These are phyloP conservation scores for Acacia concinna DNA, from an alignment of 331 rosid species.

Conservation along the genomic window DNA sequence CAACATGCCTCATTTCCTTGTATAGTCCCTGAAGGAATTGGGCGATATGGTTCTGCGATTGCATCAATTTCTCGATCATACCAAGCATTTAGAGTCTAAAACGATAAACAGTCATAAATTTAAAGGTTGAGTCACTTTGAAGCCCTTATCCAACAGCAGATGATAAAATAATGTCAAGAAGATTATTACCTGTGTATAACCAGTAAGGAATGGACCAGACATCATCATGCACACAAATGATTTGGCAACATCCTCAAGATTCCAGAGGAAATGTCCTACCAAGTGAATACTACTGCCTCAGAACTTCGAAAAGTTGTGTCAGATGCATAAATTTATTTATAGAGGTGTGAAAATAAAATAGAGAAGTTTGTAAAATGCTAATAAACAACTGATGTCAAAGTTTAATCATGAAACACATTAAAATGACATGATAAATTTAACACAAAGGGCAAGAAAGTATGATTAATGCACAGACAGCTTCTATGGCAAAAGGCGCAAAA, in stretches of 20 bases:
- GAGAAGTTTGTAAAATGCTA: neutral
- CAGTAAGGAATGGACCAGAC: neutral
- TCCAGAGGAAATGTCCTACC: neutral
- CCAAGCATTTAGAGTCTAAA: neutral
- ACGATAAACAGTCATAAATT: neutral
- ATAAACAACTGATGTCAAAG: neutral
- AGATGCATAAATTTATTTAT: neutral
- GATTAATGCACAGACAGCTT: neutral
- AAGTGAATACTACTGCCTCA: neutral
- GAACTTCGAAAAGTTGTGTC: neutral
- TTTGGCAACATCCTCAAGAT: neutral
- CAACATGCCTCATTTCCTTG: conserved; percentile 57
- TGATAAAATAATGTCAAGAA: neutral
- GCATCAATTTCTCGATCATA: neutral
- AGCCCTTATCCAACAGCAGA: neutral
- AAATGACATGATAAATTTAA: neutral
- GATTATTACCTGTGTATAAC: neutral
- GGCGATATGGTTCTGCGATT: conserved; percentile 64
- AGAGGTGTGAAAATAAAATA: neutral
- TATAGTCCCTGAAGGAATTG: conserved; percentile 73
- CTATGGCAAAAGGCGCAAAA: neutral
- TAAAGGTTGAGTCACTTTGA: neutral
- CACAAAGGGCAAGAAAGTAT: neutral
- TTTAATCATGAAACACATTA: neutral
- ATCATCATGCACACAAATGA: neutral